Base-by-base conservation (phyloP, 2,329 filamentous ascomycete species). In the Aureobasidium sp. region DNA sequence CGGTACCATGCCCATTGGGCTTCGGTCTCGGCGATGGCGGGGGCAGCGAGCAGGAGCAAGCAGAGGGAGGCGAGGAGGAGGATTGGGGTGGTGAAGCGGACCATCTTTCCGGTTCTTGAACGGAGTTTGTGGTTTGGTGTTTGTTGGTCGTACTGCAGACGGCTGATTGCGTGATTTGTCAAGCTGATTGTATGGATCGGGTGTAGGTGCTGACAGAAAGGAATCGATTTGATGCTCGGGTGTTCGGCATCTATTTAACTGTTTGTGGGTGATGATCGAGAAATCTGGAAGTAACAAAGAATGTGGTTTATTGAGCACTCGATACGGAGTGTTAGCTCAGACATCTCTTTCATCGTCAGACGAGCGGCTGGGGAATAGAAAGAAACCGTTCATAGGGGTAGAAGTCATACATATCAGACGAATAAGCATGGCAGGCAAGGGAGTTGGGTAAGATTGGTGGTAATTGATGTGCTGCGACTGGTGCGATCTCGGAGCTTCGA, bases 101-200 rank as follows among this genome's bases (percentile, higher is more conserved):
- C 37, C 49, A 41, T 16, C 16, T 3, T 51, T 35, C 14, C 7
- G 25, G 10, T 22, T 39, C 7, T 17, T 50, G 34, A 16, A 7
- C 4, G 25, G 30, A 21, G 3, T 29, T 37, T 17, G 21, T 17
- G 2, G 7, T 14, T 30, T 40, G 19, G 7, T 16, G 35, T 38
- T 19, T 10, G 1, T 39, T n/a, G 27, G 22, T 27, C 44, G 44
- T 37, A 14, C 44, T 48, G 44, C 44, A 48, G 44, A 48, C 44
- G 44, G 19, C 22, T 48, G 44, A 37, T 2, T n/a, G 37, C 3
- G 16, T 19, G 30, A 48, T 48, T 27, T 48, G 30, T 16, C 30
- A 22, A 14, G 19, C 27, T 30, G 27, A 12, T 6, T 12, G 27
- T 30, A 11, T n/a, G 2, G n/a, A 27, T 21, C 8, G 11, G 17